Percentiles rank a stretch among this genome's conserved stretches.
These are phyloP conservation scores for Candida patagonica DNA, from an alignment of 805 yeast genomes.

Conservation along the genomic window DNA sequence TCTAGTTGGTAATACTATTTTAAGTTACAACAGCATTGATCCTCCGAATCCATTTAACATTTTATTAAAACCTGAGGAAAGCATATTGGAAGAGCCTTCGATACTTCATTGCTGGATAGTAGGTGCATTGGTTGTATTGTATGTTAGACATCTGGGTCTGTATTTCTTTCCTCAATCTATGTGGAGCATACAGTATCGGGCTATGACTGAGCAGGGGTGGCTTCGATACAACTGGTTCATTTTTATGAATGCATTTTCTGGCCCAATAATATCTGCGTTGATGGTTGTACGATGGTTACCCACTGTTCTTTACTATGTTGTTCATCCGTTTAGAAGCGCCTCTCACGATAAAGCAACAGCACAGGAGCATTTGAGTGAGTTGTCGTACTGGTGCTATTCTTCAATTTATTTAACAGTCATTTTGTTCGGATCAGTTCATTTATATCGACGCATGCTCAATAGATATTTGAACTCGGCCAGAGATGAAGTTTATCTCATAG, in stretches of 20 bases:
- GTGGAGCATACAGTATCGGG: conserved; percentile 10
- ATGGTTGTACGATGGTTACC: not conserved
- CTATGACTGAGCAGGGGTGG: conserved; percentile 12
- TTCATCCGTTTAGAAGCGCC: not conserved
- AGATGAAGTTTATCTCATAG: conserved; percentile 27
- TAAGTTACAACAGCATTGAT: not conserved
- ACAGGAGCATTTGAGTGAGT: not conserved
- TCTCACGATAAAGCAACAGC: not conserved
- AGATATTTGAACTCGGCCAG: conserved; percentile 14
- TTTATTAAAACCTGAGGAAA: not conserved
- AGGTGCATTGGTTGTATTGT: conserved; percentile 15
- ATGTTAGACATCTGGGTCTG: conserved; percentile 5
- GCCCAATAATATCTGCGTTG: not conserved
- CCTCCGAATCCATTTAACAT: not conserved
- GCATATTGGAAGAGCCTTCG: conserved; percentile 1
- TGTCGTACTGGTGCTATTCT: not conserved
- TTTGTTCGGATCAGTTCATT: not conserved
- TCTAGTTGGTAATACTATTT: not conserved
- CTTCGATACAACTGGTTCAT: conserved; percentile 5
- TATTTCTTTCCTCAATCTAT: conserved; percentile 10
- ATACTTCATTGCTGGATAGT: conserved; percentile 8
- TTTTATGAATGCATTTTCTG: not conserved
- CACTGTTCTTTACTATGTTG: not conserved
- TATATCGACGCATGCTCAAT: not conserved
- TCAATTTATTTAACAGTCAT: not conserved